These are phyloP conservation scores for Acacia concinna DNA, from an alignment of 331 rosid genomes.

Conservation along the genomic window DNA sequence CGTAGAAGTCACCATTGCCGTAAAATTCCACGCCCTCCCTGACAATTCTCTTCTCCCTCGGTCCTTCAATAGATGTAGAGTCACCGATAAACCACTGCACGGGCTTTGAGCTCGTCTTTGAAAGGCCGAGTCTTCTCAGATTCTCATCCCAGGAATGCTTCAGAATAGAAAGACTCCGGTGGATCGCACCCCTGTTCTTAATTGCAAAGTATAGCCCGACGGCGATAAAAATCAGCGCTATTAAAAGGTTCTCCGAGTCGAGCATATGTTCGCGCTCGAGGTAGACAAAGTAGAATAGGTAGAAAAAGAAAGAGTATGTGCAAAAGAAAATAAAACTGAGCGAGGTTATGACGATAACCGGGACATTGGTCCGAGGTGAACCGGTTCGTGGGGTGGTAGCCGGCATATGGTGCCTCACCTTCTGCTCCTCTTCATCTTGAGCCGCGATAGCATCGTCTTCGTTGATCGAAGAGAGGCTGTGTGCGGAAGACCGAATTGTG, in stretches of 20 bases:
- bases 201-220: slow-evolving; percentile 56
- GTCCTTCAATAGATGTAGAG: neutral
- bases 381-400: slow-evolving; percentile 41
- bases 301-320: slow-evolving; percentile 35
- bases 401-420: slow-evolving; percentile 36
- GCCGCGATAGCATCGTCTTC: slow-evolving; percentile 46
- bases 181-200: slow-evolving; percentile 63
- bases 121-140: slow-evolving; percentile 48
- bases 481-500: slow-evolving; percentile 74
- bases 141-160: slow-evolving; percentile 64
- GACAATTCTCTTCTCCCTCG: slow-evolving; percentile 25
- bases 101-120: slow-evolving; percentile 49
- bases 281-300: slow-evolving; percentile 44
- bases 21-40: slow-evolving; percentile 77
- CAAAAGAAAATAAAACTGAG: slow-evolving; percentile 47
- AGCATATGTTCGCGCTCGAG: slow-evolving; percentile 39
- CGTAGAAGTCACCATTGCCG: slow-evolving; percentile 85
- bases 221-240: slow-evolving; percentile 67
- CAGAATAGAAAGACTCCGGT: slow-evolving; percentile 48
- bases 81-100: slow-evolving; percentile 92
- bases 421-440: slow-evolving; percentile 37
- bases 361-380: slow-evolving; percentile 43
- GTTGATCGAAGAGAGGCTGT: slow-evolving; percentile 61
- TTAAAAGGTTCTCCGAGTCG: slow-evolving; percentile 66
- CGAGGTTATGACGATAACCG: slow-evolving; percentile 38